Percentiles rank a stretch among this genome's conserved stretches.
These are phyloP conservation scores for Fusarium sp. DNA, from an alignment of 2,329 filamentous ascomycete genomes.

Conservation along the genomic window DNA sequence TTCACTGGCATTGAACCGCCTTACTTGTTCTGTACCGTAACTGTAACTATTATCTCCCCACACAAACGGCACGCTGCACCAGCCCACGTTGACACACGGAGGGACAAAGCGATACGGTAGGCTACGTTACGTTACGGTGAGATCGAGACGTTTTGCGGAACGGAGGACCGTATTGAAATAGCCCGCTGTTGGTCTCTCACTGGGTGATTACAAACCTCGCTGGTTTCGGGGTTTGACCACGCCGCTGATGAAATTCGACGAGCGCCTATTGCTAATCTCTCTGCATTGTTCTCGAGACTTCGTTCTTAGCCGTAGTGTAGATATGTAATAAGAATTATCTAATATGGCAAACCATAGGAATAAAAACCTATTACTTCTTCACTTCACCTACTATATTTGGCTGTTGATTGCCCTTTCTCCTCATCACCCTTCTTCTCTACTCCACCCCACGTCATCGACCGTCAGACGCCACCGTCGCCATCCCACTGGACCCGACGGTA, in stretches of 20 bases:
- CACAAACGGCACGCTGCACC: constrained; percentile 19
- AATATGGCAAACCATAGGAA: constrained; percentile 2
- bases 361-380: not conserved
- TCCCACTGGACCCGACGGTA: constrained; percentile 32
- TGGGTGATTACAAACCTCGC: constrained; percentile 18
- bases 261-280: constrained; percentile 11
- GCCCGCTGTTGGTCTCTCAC: not conserved
- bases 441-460: constrained; percentile 44
- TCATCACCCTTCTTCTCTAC: constrained; percentile 12
- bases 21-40: constrained; percentile 6
- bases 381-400: not conserved
- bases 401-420: constrained; percentile 3
- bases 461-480: constrained; percentile 43
- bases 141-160: not conserved
- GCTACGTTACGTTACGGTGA: not conserved
- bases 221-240: constrained; percentile 5
- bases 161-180: not conserved
- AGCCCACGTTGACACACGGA: constrained; percentile 7
- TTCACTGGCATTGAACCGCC: constrained; percentile 1
- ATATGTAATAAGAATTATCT: not conserved
- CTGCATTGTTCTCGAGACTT: not conserved
- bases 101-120: constrained; percentile 13
- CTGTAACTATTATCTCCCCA: constrained; percentile 27
- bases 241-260: constrained; percentile 2
- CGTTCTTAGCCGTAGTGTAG: not conserved